phyloP scores from a whole-genome alignment of 176 grass and related monocot genomes.

The Calamus simplicifolius region DNA sequence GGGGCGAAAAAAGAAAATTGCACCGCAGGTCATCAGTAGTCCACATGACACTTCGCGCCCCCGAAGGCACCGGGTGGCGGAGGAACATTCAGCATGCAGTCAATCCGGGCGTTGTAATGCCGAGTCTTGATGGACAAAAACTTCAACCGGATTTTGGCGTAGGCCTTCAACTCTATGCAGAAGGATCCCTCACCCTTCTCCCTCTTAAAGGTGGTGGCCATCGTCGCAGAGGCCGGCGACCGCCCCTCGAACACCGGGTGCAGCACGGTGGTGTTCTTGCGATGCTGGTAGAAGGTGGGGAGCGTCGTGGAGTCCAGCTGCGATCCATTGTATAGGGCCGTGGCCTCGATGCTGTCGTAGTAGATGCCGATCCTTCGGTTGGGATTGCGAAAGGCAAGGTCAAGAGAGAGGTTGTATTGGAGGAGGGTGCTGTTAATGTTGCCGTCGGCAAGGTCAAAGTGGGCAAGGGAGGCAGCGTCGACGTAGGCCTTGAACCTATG shows the following conservation, averaged over 20 bases:
- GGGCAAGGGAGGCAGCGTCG: background rate
- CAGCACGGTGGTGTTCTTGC: conserved; percentile 47
- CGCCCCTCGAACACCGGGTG: background rate
- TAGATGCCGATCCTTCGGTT: conserved; percentile 72
- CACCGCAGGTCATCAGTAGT: background rate
- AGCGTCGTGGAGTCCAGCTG: conserved; percentile 27
- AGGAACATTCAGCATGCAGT: background rate
- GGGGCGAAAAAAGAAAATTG: too few relatives aligned
- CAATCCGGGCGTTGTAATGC: background rate
- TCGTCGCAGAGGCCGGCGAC: too few relatives aligned
- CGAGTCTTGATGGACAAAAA: background rate
- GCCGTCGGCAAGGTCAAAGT: background rate
- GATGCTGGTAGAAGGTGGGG: conserved; percentile 60
- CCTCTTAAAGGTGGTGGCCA: background rate
- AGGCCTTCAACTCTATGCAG: background rate
- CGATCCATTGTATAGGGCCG: conserved; percentile 56
- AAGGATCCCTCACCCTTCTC: background rate
- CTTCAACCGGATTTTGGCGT: background rate
- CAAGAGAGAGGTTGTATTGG: conserved; percentile 3
- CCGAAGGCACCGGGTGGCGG: background rate
- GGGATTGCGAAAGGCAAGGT: conserved; percentile 24
- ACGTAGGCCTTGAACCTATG: background rate
- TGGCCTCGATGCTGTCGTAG: conserved; percentile 57
- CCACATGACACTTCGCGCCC: background rate
- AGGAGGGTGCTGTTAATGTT: background rate